phyloP scores from a whole-genome alignment of 805 yeast genomes.

The Zygotorulaspora sp. region DNA sequence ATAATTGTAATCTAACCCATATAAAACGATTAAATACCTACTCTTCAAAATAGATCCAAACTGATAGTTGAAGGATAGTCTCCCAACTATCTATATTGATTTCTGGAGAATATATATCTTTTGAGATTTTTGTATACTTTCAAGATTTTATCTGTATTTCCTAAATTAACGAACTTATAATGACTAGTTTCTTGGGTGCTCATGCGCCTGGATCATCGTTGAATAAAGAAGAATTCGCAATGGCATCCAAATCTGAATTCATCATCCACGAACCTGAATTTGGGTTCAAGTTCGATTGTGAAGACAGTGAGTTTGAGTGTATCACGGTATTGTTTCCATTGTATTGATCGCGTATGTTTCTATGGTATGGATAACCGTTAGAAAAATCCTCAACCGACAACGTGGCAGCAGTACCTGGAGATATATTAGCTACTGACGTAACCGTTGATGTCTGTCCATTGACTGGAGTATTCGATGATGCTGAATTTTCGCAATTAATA shows the following conservation, averaged over 20 bases:
- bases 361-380: constrained; percentile 3
- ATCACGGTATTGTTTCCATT: constrained; percentile 5
- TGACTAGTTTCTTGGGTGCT: too few species aligned
- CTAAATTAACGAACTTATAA: too few species aligned
- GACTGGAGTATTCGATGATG: constrained; percentile 5
- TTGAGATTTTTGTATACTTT: too few species aligned
- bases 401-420: constrained; percentile 12
- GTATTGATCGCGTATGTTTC: constrained; percentile 2
- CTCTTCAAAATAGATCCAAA: too few species aligned
- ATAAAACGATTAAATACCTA: too few species aligned
- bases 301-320: constrained; percentile 3
- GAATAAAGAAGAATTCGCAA: constrained; percentile 8
- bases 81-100: too few species aligned
- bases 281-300: constrained; percentile 1
- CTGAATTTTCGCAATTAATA: constrained; percentile 2
- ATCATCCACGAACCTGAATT: constrained; percentile 9
- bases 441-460: constrained; percentile 11
- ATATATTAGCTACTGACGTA: constrained; percentile 11
- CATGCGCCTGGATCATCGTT: constrained; percentile 10
- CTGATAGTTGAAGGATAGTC: too few species aligned
- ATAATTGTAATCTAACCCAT: too few species aligned
- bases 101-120: background rate
- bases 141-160: too few species aligned
- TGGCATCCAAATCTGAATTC: constrained; percentile 9
- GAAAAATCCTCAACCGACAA: constrained; percentile 11